phyloP scores from a whole-genome alignment of 495 filamentous ascomycete genomes.

The Cetradonia linearis region DNA sequence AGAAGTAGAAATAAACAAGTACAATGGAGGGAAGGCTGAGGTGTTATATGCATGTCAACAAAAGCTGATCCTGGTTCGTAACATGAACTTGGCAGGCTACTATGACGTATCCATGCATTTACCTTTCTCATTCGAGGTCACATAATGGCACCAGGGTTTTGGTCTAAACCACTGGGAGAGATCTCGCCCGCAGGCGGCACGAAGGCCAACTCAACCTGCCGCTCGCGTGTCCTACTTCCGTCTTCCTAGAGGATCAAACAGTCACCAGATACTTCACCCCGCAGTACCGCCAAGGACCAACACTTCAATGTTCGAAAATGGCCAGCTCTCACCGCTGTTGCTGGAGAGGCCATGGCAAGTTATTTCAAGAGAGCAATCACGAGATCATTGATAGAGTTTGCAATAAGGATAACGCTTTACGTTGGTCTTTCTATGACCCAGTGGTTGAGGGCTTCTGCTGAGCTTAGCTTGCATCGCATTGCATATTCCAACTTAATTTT shows the following conservation, averaged over 20 bases:
- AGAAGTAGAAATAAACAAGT: neutral
- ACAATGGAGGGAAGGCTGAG: neutral
- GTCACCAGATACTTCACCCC: constrained; percentile 5
- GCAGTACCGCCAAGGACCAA: neutral
- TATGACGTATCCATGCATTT: constrained; percentile 10
- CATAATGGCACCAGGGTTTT: neutral
- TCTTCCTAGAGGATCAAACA: neutral
- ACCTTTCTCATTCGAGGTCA: constrained; percentile 6
- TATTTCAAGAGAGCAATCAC: neutral
- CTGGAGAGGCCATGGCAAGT: no score
- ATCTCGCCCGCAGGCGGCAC: neutral
- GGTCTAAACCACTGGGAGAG: neutral
- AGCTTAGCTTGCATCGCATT: neutral
- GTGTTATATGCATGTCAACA: constrained; percentile 6
- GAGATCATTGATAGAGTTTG: neutral
- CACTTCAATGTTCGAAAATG: neutral
- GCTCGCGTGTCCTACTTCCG: neutral
- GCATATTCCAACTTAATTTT: neutral
- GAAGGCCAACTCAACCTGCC: neutral
- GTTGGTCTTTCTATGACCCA: neutral
- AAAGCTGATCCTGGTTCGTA: neutral
- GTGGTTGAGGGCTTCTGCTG: neutral
- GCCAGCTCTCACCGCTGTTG: neutral
- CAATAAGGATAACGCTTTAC: neutral
- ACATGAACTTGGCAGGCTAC: constrained; percentile 9